Conservation (phyloP, 2,329 filamentous ascomycete species). For the Fusarium sp. region DNA sequence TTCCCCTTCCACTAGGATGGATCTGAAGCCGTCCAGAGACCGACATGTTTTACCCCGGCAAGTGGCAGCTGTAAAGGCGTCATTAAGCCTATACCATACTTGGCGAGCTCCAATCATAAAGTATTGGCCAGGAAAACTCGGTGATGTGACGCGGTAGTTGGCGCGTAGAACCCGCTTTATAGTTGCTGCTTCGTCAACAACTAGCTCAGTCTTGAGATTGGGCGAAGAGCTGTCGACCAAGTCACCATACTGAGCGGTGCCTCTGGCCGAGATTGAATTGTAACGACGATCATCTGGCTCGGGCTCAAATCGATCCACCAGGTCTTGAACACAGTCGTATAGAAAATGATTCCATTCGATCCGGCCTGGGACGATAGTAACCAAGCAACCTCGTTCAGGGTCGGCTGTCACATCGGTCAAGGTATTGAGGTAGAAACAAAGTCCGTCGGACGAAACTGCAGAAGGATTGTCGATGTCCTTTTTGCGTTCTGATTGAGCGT, state of each 20-base stretch:
- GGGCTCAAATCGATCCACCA: slow-evolving; percentile 5
- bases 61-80: background rate
- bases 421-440: slow-evolving; percentile 2
- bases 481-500: slow-evolving; percentile 1
- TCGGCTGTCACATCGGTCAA: slow-evolving; percentile 3
- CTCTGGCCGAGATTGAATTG: background rate
- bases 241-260: background rate
- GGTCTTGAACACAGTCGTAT: slow-evolving; percentile 7
- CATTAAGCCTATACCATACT: slow-evolving; percentile 5
- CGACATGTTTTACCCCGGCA: background rate
- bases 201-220: background rate
- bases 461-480: slow-evolving; percentile 1
- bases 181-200: slow-evolving; percentile 4
- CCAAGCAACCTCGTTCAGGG: slow-evolving; percentile 1
- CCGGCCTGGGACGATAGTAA: slow-evolving; percentile 4
- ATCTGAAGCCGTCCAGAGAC: slow-evolving; percentile 6
- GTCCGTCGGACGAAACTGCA: background rate
- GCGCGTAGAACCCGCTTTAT: slow-evolving; percentile 1
- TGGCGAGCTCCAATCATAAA: slow-evolving; percentile 3
- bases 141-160: slow-evolving; percentile 3
- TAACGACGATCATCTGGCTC: slow-evolving; percentile 1
- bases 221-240: slow-evolving; percentile 4
- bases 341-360: slow-evolving; percentile 6
- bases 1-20: slow-evolving; percentile 4
- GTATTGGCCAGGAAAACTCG: slow-evolving; percentile 1